Conservation (phyloP, 805 yeast species). For the Wickerhamiella kurtzmanii region DNA sequence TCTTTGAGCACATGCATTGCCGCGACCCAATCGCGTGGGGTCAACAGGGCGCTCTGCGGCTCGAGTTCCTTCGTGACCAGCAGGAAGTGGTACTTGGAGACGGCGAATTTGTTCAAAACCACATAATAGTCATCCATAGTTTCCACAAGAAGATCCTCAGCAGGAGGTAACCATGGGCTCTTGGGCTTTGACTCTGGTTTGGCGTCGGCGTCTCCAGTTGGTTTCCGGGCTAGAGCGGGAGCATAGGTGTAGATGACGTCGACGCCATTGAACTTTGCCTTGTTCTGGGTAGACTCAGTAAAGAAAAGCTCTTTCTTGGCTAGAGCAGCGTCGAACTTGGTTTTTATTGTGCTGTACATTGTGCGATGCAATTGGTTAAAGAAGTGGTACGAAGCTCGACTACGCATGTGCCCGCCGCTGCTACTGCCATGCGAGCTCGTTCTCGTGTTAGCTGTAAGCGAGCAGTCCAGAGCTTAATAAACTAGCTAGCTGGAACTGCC, state of each 20-base stretch:
- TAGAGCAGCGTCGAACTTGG: constrained; percentile 36
- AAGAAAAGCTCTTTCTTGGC: constrained; percentile 35
- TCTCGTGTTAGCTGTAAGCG: no score
- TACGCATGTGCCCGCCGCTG: no score
- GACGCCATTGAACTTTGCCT: constrained; percentile 25
- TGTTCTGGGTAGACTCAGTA: constrained; percentile 34
- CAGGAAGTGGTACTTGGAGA: constrained; percentile 65
- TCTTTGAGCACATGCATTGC: constrained; percentile 41
- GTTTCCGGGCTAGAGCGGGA: constrained; percentile 27
- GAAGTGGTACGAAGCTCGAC: no score
- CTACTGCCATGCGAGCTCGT: no score
- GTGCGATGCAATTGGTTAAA: no score
- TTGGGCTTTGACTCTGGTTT: constrained; percentile 1
- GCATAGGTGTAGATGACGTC: constrained; percentile 26
- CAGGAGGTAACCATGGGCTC: constrained; percentile 72
- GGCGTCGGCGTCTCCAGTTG: constrained; percentile 12
- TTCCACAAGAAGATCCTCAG: constrained; percentile 54
- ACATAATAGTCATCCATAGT: constrained; percentile 42
- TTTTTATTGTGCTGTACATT: constrained; percentile 16
- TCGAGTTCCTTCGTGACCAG: constrained; percentile 62
- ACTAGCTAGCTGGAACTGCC: no score
- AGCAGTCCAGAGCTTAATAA: no score
- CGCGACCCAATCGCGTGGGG: constrained; percentile 54
- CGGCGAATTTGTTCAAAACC: constrained; percentile 78
- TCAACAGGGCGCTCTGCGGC: constrained; percentile 57